phyloP scores from a whole-genome alignment of 768 basidiomycete species.

The Suillus decipiens region DNA sequence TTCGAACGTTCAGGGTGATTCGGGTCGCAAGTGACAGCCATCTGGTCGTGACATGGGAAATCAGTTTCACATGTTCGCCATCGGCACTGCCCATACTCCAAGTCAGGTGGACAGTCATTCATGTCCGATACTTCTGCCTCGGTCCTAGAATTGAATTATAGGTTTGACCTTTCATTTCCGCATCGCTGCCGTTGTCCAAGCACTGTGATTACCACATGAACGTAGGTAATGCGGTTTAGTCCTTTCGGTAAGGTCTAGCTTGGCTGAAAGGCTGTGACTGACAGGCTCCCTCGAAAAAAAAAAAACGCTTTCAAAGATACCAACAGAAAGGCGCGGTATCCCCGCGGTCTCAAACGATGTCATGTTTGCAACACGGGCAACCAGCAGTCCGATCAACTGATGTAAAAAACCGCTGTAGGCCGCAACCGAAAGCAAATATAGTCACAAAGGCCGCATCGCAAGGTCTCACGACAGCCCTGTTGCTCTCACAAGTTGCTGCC shows the following conservation, averaged over 20 bases:
- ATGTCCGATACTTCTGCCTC: constrained; percentile 1
- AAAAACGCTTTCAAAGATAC: background rate
- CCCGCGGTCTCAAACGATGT: background rate
- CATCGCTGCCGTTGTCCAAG: constrained; percentile 3
- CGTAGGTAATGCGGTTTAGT: background rate
- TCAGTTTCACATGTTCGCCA: background rate
- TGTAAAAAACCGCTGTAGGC: background rate
- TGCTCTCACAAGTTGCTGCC: constrained; percentile 34
- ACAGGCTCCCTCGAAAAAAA: constrained; percentile 2
- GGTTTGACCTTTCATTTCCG: constrained; percentile 3
- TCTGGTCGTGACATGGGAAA: background rate
- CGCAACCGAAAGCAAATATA: background rate
- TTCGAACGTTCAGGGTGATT: background rate
- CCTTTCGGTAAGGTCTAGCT: background rate
- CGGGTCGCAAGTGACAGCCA: too few species aligned
- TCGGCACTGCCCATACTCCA: background rate
- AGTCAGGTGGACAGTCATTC: background rate
- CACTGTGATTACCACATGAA: background rate
- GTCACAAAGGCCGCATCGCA: background rate
- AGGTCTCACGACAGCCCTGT: constrained; percentile 20
- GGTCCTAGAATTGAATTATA: background rate
- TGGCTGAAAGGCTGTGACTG: background rate
- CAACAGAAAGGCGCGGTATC: background rate
- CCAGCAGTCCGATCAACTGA: background rate
- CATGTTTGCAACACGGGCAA: background rate